Evolutionary conservation across 2,329 filamentous ascomycete species (phyloP).

Genomic region (Colletotrichum orchidophilum): DNA sequence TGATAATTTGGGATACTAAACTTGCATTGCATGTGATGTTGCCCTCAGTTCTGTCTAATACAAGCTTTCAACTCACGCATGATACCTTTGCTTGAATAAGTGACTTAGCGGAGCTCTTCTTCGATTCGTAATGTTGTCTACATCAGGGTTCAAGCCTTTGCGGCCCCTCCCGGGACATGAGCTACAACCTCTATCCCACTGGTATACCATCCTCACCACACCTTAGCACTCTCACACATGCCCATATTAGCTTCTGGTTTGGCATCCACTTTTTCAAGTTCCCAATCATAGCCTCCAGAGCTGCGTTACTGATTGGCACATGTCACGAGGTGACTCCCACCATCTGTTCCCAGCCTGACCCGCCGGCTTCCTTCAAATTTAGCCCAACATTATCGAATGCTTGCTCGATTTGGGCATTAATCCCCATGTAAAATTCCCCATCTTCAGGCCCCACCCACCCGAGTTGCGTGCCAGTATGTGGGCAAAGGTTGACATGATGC

Average conservation of each 20-base stretch:
- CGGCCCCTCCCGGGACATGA: conserved; percentile 50
- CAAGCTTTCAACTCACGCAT: no score
- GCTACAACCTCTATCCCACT: conserved; percentile 68
- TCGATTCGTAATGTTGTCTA: no score
- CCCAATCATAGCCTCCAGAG: conserved; percentile 51
- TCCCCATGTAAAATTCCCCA: conserved; percentile 43
- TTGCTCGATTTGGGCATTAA: conserved; percentile 57
- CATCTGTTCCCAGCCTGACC: conserved; percentile 66
- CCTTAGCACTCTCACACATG: conserved; percentile 58
- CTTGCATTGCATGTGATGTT: background rate
- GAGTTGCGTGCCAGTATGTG: background rate
- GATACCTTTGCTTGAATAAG: no score
- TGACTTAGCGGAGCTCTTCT: no score
- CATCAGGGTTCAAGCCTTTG: background rate
- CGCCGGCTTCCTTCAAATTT: conserved; percentile 59
- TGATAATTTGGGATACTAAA: background rate
- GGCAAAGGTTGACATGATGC: no score
- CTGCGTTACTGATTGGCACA: conserved; percentile 50
- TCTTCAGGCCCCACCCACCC: conserved; percentile 46
- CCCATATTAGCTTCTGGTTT: conserved; percentile 63
- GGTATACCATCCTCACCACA: conserved; percentile 61
- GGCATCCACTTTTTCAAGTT: conserved; percentile 62
- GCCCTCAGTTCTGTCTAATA: no score
- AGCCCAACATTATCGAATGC: conserved; percentile 67
- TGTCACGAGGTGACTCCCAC: conserved; percentile 58